A percentile compares a stretch with the other conserved stretches of the same genome.
Conservation (phyloP, 2,329 filamentous ascomycete genomes). For the Fusarium sp. region DNA sequence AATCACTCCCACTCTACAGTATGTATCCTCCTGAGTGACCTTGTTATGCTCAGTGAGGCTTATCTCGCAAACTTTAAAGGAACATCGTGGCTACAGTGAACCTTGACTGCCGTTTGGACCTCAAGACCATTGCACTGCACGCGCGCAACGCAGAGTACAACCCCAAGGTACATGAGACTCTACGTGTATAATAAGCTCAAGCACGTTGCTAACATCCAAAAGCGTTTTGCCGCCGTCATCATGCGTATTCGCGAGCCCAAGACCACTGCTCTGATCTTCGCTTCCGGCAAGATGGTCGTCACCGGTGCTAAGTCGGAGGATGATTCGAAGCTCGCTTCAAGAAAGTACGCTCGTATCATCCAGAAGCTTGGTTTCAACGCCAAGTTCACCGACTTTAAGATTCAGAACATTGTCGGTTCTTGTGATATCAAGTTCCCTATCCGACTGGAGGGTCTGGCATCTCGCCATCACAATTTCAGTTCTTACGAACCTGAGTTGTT, state of each 20-base stretch:
- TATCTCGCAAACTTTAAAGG: conserved; percentile 69
- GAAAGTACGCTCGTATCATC: conserved; percentile 99
- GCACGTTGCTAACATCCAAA: conserved; percentile 49
- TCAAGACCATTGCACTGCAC: conserved; percentile 98
- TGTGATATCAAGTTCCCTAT: conserved; percentile 99
- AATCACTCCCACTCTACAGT: conserved; percentile 94
- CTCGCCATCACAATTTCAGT: conserved; percentile 98
- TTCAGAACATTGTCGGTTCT: conserved; percentile 98
- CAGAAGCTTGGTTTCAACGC: conserved; percentile 99
- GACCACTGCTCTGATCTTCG: conserved; percentile 97
- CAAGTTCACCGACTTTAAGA: conserved; percentile 99
- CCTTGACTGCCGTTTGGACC: conserved; percentile 93
- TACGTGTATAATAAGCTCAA: conserved; percentile 1
- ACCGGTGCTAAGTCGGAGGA: conserved; percentile 98
- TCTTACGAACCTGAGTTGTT: conserved; percentile 99
- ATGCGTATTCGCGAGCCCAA: conserved; percentile 99
- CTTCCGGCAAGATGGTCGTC: conserved; percentile 99
- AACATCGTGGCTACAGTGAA: conserved; percentile 99
- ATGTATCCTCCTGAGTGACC: conserved; percentile 70
- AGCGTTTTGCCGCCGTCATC: conserved; percentile 99
- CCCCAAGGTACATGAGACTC: conserved; percentile 79
- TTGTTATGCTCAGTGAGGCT: conserved; percentile 60
- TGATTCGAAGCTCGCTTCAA: conserved; percentile 94
- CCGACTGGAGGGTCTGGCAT: conserved; percentile 92
- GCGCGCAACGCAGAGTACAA: conserved; percentile 99